These are phyloP conservation scores for Tricholoma furcatifolium DNA, from an alignment of 768 basidiomycete genomes.

Conservation along the genomic window DNA sequence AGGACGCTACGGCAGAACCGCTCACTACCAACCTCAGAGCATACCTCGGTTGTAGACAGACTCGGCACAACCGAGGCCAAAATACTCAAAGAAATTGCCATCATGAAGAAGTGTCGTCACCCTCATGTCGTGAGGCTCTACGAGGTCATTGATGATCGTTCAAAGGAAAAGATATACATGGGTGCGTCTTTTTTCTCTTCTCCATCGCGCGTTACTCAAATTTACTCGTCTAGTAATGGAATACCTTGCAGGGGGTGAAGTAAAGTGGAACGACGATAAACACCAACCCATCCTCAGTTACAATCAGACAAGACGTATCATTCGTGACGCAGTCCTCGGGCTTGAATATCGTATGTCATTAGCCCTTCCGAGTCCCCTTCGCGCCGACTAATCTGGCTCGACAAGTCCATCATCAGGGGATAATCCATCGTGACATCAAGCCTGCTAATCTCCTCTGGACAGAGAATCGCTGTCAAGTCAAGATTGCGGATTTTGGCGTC, in stretches of 20 bases:
- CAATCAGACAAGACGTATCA: slow-evolving; percentile 80
- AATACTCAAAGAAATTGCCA: slow-evolving; percentile 92
- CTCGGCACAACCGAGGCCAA: slow-evolving; percentile 76
- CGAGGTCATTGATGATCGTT: slow-evolving; percentile 93
- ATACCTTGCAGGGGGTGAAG: slow-evolving; percentile 92
- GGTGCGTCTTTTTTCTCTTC: slow-evolving; percentile 49
- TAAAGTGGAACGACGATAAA: slow-evolving; percentile 76
- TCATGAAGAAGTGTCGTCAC: slow-evolving; percentile 96
- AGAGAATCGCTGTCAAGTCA: slow-evolving; percentile 81
- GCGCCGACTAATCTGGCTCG: slow-evolving; percentile 8
- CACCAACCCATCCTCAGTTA: slow-evolving; percentile 77
- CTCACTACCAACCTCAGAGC: slow-evolving; percentile 43
- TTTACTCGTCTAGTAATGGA: slow-evolving; percentile 73
- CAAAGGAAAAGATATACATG: slow-evolving; percentile 89
- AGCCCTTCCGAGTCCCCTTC: slow-evolving; percentile 8
- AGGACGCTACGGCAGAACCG: slow-evolving; percentile 31
- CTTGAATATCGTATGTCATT: slow-evolving; percentile 85
- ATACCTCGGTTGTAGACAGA: slow-evolving; percentile 62
- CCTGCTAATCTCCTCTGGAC: slow-evolving; percentile 96
- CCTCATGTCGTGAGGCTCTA: slow-evolving; percentile 86
- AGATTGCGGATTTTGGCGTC: slow-evolving; percentile 98
- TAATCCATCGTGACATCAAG: slow-evolving; percentile 99
- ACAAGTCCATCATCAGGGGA: slow-evolving; percentile 93
- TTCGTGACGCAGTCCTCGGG: slow-evolving; percentile 91
- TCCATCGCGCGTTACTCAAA: neutral